Conservation (phyloP, 148 eudicot genomes). For the Vaccinium myrtillus region DNA sequence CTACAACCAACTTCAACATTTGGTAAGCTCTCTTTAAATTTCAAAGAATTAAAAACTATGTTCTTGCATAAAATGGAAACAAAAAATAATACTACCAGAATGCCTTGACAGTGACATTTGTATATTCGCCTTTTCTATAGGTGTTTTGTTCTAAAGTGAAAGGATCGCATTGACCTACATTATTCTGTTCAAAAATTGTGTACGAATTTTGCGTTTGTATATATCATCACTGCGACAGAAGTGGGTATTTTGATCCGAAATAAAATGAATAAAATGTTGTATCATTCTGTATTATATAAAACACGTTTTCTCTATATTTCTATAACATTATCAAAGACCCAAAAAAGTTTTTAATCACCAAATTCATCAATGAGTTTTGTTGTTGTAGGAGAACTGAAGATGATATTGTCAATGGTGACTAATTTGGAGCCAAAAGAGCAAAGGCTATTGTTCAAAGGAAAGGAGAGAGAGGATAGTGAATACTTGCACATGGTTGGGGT, state of each 20-base stretch:
- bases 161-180: neutral
- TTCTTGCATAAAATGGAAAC: neutral
- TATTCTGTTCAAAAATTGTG: too few species aligned
- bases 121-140: neutral
- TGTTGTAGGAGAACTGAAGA: conserved; percentile 53
- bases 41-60: neutral
- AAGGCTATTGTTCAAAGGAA: conserved; percentile 64
- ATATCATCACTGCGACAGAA: too few species aligned
- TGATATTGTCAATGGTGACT: conserved; percentile 44
- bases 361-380: neutral
- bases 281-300: neutral
- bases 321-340: too few species aligned
- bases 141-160: neutral
- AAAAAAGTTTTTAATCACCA: neutral
- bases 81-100: neutral
- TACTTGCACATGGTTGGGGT: conserved; percentile 71
- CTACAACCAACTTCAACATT: conserved; percentile 63
- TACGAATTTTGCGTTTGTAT: too few species aligned
- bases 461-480: conserved; percentile 66
- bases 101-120: neutral
- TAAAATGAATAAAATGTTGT: neutral
- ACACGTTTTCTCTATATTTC: neutral
- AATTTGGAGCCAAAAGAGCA: conserved; percentile 59
- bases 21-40: conserved; percentile 37
- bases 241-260: neutral